phyloP scores from a whole-genome alignment of 192 early-diverging fungal genomes.

The Phycomyces nitens region DNA sequence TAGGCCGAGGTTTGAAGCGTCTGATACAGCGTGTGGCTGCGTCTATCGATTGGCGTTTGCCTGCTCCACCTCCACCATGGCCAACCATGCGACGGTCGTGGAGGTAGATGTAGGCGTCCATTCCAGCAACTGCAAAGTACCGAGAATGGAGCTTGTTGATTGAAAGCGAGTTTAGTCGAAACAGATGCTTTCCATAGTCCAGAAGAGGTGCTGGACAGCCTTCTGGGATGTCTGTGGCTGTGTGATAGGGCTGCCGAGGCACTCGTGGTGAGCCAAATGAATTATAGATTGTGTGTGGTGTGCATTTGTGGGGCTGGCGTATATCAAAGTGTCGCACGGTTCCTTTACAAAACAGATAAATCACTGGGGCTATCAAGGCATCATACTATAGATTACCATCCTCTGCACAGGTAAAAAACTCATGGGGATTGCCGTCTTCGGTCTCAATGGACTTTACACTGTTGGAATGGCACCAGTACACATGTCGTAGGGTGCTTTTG shows the following conservation, averaged over 20 bases:
- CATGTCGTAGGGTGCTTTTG: slow-evolving; percentile 20
- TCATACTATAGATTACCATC: slow-evolving; percentile 48
- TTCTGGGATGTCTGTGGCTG: not conserved
- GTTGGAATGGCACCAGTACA: slow-evolving; percentile 47
- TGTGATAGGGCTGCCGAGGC: slow-evolving; percentile 3
- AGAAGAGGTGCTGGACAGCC: slow-evolving; percentile 37
- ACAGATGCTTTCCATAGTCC: slow-evolving; percentile 41
- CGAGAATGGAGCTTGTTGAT: slow-evolving; percentile 44
- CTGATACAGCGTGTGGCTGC: slow-evolving; percentile 18
- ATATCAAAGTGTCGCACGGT: slow-evolving; percentile 56
- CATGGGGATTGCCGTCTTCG: slow-evolving; percentile 43
- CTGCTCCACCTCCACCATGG: not conserved
- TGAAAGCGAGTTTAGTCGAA: slow-evolving; percentile 48
- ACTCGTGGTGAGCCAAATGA: slow-evolving; percentile 7
- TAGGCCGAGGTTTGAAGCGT: slow-evolving; percentile 11
- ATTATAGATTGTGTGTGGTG: slow-evolving; percentile 7
- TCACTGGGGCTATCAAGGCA: no score
- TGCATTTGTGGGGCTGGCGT: slow-evolving; percentile 39
- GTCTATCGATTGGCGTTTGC: not conserved
- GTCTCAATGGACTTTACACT: slow-evolving; percentile 47
- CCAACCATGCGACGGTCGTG: slow-evolving; percentile 48
- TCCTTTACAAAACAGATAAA: slow-evolving; percentile 7
- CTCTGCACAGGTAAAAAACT: slow-evolving; percentile 57
- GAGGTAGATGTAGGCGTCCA: slow-evolving; percentile 32
- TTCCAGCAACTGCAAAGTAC: slow-evolving; percentile 60